Percentiles rank a stretch among this genome's conserved stretches.
Evolutionary conservation across 306 rosid genomes (phyloP).

Genomic region (Citrullus colocynthis): DNA sequence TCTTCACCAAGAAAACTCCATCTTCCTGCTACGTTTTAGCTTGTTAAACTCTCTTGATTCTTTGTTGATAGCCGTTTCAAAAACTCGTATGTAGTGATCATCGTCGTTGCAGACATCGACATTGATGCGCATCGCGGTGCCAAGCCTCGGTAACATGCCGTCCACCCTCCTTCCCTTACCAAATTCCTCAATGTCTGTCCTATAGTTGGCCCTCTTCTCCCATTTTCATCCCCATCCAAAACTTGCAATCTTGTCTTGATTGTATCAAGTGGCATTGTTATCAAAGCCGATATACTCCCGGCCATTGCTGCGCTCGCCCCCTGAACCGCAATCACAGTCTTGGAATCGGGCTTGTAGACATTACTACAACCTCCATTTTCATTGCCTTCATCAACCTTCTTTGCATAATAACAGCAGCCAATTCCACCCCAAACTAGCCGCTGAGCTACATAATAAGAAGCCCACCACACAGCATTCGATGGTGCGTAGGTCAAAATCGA

Average conservation of each 20-base stretch:
- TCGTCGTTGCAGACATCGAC: slow-evolving; percentile 88
- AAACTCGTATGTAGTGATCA: slow-evolving; percentile 91
- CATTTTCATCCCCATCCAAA: slow-evolving; percentile 70
- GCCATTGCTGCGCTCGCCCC: slow-evolving; percentile 93
- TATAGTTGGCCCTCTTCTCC: slow-evolving; percentile 55
- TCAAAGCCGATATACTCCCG: slow-evolving; percentile 68
- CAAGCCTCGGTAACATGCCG: slow-evolving; percentile 78
- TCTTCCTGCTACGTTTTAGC: background rate
- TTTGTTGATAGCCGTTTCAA: slow-evolving; percentile 73
- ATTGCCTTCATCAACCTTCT: slow-evolving; percentile 27
- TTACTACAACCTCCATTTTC: slow-evolving; percentile 12
- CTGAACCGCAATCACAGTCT: slow-evolving; percentile 69
- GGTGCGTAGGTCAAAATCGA: slow-evolving; percentile 84
- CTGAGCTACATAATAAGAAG: slow-evolving; percentile 66
- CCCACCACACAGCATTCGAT: slow-evolving; percentile 92
- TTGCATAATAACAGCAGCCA: slow-evolving; percentile 30
- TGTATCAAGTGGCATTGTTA: slow-evolving; percentile 84
- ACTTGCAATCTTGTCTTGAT: slow-evolving; percentile 82
- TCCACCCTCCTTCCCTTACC: slow-evolving; percentile 84
- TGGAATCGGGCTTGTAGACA: slow-evolving; percentile 41
- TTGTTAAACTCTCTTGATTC: slow-evolving; percentile 32
- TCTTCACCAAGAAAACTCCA: background rate
- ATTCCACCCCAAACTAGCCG: slow-evolving; percentile 70
- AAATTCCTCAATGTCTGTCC: slow-evolving; percentile 63
- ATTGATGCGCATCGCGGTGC: slow-evolving; percentile 85